A percentile compares a stretch with the other conserved stretches of the same genome.
phyloP scores from a whole-genome alignment of 1,284 basidiomycete species.

The Acaromyces ingoldii region DNA sequence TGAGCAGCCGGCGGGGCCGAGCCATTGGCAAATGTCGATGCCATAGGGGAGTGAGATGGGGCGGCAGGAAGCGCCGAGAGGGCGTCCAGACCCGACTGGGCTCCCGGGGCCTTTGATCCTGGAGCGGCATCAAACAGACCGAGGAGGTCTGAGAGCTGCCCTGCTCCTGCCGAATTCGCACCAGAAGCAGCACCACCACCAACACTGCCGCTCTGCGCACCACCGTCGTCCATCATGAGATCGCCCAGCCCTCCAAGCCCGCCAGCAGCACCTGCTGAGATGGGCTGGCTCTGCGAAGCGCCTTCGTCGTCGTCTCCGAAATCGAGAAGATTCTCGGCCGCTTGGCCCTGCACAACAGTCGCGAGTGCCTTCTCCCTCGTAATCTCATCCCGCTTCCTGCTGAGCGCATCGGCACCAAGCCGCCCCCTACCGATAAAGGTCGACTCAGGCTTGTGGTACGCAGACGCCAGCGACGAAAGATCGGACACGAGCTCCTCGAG shows the following conservation, averaged over 20 bases:
- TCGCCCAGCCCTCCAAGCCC: constrained; percentile 38
- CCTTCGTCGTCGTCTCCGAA: constrained; percentile 45
- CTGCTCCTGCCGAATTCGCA: background rate
- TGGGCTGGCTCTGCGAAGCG: background rate
- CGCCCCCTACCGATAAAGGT: constrained; percentile 53
- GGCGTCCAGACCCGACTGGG: constrained; percentile 29
- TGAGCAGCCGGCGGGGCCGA: background rate
- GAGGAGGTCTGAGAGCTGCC: no score
- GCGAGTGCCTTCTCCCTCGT: constrained; percentile 45
- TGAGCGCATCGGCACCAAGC: constrained; percentile 32
- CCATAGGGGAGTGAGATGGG: background rate
- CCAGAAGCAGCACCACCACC: background rate
- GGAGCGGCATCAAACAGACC: constrained; percentile 41
- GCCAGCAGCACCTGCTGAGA: background rate
- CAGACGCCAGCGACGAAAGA: constrained; percentile 72
- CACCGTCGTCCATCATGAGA: constrained; percentile 20
- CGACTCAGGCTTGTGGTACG: constrained; percentile 85
- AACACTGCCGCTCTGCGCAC: no score
- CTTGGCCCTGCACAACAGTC: constrained; percentile 55
- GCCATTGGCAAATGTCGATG: background rate
- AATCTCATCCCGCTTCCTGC: constrained; percentile 28
- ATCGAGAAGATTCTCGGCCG: constrained; percentile 47
- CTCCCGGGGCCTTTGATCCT: constrained; percentile 30
- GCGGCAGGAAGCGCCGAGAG: constrained; percentile 21
- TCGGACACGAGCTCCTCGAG: constrained; percentile 75